Percentiles rank a stretch among this genome's conserved stretches.
phyloP scores from a whole-genome alignment of 768 basidiomycete species.

The Phlebiopsis flavidoalba region DNA sequence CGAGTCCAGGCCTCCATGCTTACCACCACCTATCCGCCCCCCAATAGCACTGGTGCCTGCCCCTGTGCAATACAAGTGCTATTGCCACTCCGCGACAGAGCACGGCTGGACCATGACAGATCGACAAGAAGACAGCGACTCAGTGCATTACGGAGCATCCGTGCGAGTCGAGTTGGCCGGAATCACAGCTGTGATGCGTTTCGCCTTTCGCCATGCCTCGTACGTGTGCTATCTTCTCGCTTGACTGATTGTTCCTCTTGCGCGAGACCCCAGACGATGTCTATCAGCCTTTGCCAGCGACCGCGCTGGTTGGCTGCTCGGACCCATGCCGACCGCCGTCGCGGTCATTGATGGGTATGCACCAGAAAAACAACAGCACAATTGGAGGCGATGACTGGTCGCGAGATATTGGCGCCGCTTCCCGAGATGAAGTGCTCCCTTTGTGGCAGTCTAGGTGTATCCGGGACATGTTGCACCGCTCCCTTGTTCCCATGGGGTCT shows the following conservation, averaged over 20 bases:
- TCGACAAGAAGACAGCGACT: neutral
- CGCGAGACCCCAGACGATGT: neutral
- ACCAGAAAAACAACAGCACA: neutral
- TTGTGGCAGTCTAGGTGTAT: constrained; percentile 1
- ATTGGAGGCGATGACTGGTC: neutral
- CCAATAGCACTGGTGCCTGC: no score
- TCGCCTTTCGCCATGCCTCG: neutral
- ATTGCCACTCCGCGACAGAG: no score
- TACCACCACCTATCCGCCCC: no score
- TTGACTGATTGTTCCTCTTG: neutral
- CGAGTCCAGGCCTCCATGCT: no score
- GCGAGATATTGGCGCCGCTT: neutral
- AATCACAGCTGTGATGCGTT: constrained; percentile 2
- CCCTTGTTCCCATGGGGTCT: neutral
- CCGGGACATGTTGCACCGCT: neutral
- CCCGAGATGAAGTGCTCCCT: neutral
- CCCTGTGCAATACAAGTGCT: no score
- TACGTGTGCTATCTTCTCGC: neutral
- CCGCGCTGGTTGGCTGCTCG: neutral
- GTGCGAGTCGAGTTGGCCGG: constrained; percentile 15
- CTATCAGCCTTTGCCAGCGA: neutral
- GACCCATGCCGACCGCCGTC: neutral
- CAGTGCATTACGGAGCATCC: neutral
- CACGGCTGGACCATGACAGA: neutral
- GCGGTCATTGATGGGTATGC: neutral